Conservation (phyloP, 345 rosid genomes). For the Acer campestre region DNA sequence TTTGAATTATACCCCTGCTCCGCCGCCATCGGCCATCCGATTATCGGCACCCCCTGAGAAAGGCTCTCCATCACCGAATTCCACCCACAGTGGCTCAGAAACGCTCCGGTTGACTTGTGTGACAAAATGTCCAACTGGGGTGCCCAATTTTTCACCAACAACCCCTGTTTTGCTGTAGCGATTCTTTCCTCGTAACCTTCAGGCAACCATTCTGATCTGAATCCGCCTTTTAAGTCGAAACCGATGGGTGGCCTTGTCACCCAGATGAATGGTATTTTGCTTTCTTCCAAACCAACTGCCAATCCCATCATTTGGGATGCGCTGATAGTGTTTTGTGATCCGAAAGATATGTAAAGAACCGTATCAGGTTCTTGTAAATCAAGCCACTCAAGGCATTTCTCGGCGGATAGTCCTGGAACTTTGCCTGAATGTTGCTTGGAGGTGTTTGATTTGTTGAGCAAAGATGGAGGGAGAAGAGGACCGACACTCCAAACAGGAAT, state of each 20-base stretch:
- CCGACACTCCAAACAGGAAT: slow-evolving; percentile 47
- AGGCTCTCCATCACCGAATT: slow-evolving; percentile 58
- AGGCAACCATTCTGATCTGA: slow-evolving; percentile 49
- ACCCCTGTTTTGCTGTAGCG: slow-evolving; percentile 19
- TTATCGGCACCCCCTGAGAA: slow-evolving; percentile 51
- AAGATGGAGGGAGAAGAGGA: slow-evolving; percentile 42
- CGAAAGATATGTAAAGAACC: slow-evolving; percentile 52
- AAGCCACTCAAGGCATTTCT: slow-evolving; percentile 47
- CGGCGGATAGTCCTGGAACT: slow-evolving; percentile 30
- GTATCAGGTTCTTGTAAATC: slow-evolving; percentile 25
- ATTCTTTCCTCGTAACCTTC: slow-evolving; percentile 45
- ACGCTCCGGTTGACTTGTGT: slow-evolving; percentile 46
- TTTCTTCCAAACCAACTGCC: slow-evolving; percentile 46
- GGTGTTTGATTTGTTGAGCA: slow-evolving; percentile 17
- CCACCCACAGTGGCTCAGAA: slow-evolving; percentile 64
- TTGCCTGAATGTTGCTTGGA: slow-evolving; percentile 24
- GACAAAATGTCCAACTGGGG: slow-evolving; percentile 54
- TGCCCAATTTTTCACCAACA: slow-evolving; percentile 53
- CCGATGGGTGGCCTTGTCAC: slow-evolving; percentile 54
- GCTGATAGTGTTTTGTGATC: slow-evolving; percentile 50
- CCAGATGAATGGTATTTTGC: slow-evolving; percentile 49
- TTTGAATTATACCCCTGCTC: slow-evolving; percentile 52
- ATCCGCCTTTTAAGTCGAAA: slow-evolving; percentile 37
- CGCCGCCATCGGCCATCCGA: slow-evolving; percentile 61
- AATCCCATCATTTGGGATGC: slow-evolving; percentile 49